These are phyloP conservation scores for Cercospora sp. DNA, from an alignment of 2,329 filamentous ascomycete genomes.

Conservation along the genomic window DNA sequence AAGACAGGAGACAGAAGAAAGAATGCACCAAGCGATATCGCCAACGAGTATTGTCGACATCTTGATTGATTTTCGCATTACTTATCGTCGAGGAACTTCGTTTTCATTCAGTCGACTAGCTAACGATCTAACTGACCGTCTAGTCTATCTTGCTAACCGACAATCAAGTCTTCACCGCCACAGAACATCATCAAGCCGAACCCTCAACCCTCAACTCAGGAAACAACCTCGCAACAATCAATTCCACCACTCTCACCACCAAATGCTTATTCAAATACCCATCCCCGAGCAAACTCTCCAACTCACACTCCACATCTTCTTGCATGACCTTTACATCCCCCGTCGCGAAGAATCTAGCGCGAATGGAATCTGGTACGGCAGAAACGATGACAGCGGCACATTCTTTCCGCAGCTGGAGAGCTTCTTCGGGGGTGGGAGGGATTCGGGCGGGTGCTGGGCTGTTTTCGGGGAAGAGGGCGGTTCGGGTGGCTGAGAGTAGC, in stretches of 20 bases:
- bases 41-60: background rate
- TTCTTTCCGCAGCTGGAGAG: slow-evolving; percentile 63
- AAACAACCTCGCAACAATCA: slow-evolving; percentile 76
- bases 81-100: background rate
- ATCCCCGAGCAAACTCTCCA: slow-evolving; percentile 72
- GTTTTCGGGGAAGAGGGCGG: slow-evolving; percentile 84
- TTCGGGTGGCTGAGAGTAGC: slow-evolving; percentile 68
- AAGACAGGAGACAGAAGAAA: background rate
- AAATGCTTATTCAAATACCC: slow-evolving; percentile 91
- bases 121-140: slow-evolving; percentile 46
- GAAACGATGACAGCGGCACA: slow-evolving; percentile 62
- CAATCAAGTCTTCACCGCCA: background rate
- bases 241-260: slow-evolving; percentile 77
- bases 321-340: slow-evolving; percentile 30
- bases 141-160: background rate
- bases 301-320: slow-evolving; percentile 52
- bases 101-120: background rate
- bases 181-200: background rate
- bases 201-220: slow-evolving; percentile 65
- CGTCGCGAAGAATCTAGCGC: slow-evolving; percentile 47
- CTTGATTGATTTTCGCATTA: background rate
- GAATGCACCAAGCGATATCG: background rate
- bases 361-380: slow-evolving; percentile 50
- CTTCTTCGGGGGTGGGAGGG: slow-evolving; percentile 61
- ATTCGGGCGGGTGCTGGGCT: slow-evolving; percentile 65